These are phyloP conservation scores for Rhodotorula sp. DNA, from an alignment of 1,284 basidiomycete species.

Conservation along the genomic window DNA sequence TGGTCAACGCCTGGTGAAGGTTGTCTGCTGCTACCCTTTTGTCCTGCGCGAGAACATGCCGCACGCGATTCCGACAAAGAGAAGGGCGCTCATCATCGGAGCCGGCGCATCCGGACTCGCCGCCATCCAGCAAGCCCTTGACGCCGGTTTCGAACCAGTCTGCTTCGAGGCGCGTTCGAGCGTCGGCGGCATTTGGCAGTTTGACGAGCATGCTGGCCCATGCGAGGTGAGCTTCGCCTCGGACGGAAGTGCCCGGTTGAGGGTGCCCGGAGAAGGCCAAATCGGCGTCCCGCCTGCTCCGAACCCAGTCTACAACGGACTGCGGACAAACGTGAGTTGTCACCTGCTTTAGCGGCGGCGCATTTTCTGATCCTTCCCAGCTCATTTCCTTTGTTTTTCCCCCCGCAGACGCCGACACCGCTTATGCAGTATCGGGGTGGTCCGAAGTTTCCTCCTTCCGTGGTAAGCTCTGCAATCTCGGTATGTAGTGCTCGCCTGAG, in stretches of 20 bases:
- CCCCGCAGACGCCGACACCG: constrained; percentile 27
- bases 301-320: not conserved
- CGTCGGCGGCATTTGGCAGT: constrained; percentile 50
- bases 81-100: constrained; percentile 48
- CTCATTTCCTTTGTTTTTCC: too few species aligned
- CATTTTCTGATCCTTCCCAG: too few species aligned
- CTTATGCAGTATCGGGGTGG: constrained; percentile 48
- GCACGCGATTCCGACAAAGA: too few species aligned
- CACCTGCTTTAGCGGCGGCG: too few species aligned
- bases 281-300: not conserved
- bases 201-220: constrained; percentile 8
- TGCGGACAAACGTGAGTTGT: not conserved
- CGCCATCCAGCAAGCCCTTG: constrained; percentile 49
- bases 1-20: too few species aligned
- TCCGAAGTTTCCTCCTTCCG: constrained; percentile 35
- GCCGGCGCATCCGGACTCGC: constrained; percentile 52
- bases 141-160: constrained; percentile 27
- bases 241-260: constrained; percentile 21
- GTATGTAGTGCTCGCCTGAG: not conserved
- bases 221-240: constrained; percentile 23
- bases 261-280: constrained; percentile 2
- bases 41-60: too few species aligned
- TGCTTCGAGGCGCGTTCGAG: constrained; percentile 39
- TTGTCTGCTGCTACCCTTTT: too few species aligned
- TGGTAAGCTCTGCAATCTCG: not conserved